Conservation (phyloP, 129 eudicot genomes). For the Pseudognaphalium luteoalbum region DNA sequence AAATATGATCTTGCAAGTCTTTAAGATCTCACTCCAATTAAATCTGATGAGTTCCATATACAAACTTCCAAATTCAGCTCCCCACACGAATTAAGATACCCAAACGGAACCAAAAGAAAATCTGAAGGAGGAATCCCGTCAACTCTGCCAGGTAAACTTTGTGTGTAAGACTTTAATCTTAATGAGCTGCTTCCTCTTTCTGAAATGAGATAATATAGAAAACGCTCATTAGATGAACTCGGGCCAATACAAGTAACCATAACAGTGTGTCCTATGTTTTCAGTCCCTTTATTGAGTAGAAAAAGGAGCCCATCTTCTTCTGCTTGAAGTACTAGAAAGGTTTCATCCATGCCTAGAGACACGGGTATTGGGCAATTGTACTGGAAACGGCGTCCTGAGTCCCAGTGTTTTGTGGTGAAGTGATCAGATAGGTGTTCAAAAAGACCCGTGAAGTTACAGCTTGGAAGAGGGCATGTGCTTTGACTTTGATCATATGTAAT, state of each 20-base stretch:
- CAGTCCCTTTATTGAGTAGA: conserved; percentile 65
- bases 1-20: conserved; percentile 15
- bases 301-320: conserved; percentile 73
- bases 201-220: conserved; percentile 54
- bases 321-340: conserved; percentile 68
- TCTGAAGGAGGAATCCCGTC: conserved; percentile 57
- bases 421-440: conserved; percentile 48
- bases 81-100: conserved; percentile 54
- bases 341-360: conserved; percentile 58
- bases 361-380: conserved; percentile 57
- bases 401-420: conserved; percentile 72
- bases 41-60: conserved; percentile 66
- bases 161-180: conserved; percentile 52
- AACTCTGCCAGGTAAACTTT: conserved; percentile 54
- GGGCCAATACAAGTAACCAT: conserved; percentile 62
- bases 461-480: conserved; percentile 59
- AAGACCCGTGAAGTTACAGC: conserved; percentile 56
- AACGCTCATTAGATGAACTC: conserved; percentile 49
- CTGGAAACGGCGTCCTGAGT: conserved; percentile 59
- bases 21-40: conserved; percentile 37
- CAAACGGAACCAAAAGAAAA: conserved; percentile 68
- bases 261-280: conserved; percentile 62
- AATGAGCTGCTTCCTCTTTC: conserved; percentile 64
- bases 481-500: conserved; percentile 40
- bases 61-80: conserved; percentile 66